phyloP scores from a whole-genome alignment of 2,329 filamentous ascomycete species.

The Penicillium sp. region DNA sequence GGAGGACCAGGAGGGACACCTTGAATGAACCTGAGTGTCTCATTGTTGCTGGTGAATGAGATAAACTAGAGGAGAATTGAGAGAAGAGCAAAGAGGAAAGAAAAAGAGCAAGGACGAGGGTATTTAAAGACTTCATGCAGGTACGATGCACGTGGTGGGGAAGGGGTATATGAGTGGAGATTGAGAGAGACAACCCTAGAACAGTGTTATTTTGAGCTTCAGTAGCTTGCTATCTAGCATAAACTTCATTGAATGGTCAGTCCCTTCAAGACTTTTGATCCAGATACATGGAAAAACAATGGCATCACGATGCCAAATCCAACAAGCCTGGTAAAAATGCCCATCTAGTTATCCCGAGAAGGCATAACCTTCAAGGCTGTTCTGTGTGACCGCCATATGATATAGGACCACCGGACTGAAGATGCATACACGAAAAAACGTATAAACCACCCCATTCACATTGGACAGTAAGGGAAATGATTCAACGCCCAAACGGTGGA shows the following conservation, averaged over 20 bases:
- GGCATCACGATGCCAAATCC: background rate
- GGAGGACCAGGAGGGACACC: constrained; percentile 6
- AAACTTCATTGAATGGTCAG: background rate
- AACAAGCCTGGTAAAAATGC: constrained; percentile 13
- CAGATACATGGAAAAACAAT: background rate
- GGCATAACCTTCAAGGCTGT: constrained; percentile 48
- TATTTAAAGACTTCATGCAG: background rate
- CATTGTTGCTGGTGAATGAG: background rate
- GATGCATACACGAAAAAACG: constrained; percentile 33
- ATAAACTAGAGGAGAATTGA: background rate
- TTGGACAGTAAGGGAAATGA: constrained; percentile 58
- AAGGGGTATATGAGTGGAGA: background rate
- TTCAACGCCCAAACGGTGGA: constrained; percentile 54
- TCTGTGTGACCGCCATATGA: constrained; percentile 53
- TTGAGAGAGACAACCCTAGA: background rate
- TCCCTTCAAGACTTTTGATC: background rate
- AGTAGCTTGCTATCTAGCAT: background rate
- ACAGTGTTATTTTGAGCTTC: background rate
- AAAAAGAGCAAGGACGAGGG: background rate
- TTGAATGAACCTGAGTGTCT: background rate
- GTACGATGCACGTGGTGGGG: background rate
- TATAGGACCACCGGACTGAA: constrained; percentile 57
- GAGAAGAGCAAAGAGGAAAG: background rate
- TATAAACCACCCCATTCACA: constrained; percentile 58
- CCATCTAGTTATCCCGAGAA: constrained; percentile 17